These are phyloP conservation scores for Macrocybe gigantea DNA, from an alignment of 768 basidiomycete species.

Conservation along the genomic window DNA sequence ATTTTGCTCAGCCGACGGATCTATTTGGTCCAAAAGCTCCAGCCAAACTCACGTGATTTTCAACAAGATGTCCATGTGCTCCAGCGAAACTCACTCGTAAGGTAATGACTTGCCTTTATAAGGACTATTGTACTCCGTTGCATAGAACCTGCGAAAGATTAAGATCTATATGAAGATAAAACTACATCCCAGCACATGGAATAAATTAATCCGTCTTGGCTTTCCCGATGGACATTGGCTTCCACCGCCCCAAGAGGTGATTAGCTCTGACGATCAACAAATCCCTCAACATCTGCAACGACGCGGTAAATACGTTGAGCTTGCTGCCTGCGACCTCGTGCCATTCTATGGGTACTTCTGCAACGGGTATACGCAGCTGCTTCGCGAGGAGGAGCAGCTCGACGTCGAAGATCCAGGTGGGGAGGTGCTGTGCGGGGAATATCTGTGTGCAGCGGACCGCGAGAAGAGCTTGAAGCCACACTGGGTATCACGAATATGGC, in stretches of 20 bases:
- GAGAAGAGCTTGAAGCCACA: constrained; percentile 98
- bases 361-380: constrained; percentile 69
- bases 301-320: constrained; percentile 78
- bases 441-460: constrained; percentile 74
- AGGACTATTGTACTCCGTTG: too few relatives aligned
- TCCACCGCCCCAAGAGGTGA: constrained; percentile 77
- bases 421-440: constrained; percentile 82
- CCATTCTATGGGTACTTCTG: constrained; percentile 88
- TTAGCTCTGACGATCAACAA: constrained; percentile 80
- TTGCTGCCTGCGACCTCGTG: constrained; percentile 93
- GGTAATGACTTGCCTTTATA: too few relatives aligned
- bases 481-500: constrained; percentile 90
- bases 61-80: too few relatives aligned
- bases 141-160: too few relatives aligned
- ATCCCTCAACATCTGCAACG: constrained; percentile 86
- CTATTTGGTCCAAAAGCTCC: too few relatives aligned
- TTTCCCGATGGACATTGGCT: constrained; percentile 15
- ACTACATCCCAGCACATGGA: too few relatives aligned
- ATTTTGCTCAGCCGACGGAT: neutral
- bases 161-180: too few relatives aligned
- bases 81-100: too few relatives aligned
- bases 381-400: constrained; percentile 86
- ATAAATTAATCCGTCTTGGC: constrained; percentile 11
- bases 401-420: constrained; percentile 96
- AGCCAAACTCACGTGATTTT: too few relatives aligned